Percentiles rank a stretch among this genome's conserved stretches.
phyloP scores from a whole-genome alignment of 2,329 filamentous ascomycete genomes.

The Blumeriella jaapii region DNA sequence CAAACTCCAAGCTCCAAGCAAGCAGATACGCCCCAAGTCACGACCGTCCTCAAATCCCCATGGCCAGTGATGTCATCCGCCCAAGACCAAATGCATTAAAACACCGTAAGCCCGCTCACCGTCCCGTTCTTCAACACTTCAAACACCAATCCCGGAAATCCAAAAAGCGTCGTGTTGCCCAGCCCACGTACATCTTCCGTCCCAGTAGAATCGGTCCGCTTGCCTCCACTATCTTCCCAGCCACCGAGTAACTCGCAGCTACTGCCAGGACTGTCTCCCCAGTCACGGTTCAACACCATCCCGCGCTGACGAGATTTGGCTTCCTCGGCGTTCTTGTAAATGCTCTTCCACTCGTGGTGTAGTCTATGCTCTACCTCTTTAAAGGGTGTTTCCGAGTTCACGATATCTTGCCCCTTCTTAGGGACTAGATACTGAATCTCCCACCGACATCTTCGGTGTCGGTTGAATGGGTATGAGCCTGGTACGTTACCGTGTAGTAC shows the following conservation, averaged over 20 bases:
- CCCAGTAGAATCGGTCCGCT: slow-evolving; percentile 32
- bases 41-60: no score
- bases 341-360: slow-evolving; percentile 56
- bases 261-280: slow-evolving; percentile 83
- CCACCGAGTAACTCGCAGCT: slow-evolving; percentile 72
- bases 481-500: slow-evolving; percentile 90
- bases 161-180: slow-evolving; percentile 75
- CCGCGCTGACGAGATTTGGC: slow-evolving; percentile 44
- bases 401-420: slow-evolving; percentile 29
- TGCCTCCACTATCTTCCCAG: slow-evolving; percentile 61
- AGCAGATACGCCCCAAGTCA: no score
- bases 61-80: slow-evolving; percentile 3
- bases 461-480: slow-evolving; percentile 92
- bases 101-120: slow-evolving; percentile 82
- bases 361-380: slow-evolving; percentile 58
- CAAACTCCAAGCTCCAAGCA: no score
- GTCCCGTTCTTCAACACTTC: slow-evolving; percentile 89
- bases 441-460: slow-evolving; percentile 85
- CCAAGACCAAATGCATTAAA: slow-evolving; percentile 35
- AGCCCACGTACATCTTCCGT: slow-evolving; percentile 42
- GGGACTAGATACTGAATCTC: slow-evolving; percentile 49
- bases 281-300: slow-evolving; percentile 88
- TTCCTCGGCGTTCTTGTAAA: slow-evolving; percentile 45
- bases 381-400: slow-evolving; percentile 56
- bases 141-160: slow-evolving; percentile 88